Conservation (phyloP, 371 early-diverging fungal species). For the Lichtheimia ornata region DNA sequence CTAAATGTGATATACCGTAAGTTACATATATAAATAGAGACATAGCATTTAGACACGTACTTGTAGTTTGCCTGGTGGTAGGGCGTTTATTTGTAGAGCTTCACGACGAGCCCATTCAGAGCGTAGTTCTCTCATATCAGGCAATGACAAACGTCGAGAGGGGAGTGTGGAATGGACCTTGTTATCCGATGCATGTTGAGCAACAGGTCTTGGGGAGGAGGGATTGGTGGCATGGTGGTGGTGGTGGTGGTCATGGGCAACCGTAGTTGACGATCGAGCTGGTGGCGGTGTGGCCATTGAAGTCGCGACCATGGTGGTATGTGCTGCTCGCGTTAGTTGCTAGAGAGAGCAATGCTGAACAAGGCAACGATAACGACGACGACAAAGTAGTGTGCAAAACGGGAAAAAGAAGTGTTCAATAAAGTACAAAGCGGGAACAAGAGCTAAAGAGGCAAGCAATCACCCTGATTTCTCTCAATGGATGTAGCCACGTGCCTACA, state of each 20-base stretch:
- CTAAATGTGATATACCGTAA: constrained; percentile 10
- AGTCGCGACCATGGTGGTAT: background rate
- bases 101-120: constrained; percentile 31
- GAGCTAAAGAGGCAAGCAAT: background rate
- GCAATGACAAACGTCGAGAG: constrained; percentile 32
- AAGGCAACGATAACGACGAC: no score
- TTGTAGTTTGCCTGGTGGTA: constrained; percentile 34
- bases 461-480: background rate
- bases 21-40: no score
- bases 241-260: constrained; percentile 1
- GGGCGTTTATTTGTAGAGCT: constrained; percentile 13
- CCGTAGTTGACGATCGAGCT: constrained; percentile 12
- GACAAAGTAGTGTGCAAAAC: background rate
- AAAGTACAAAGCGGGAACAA: constrained; percentile 5
- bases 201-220: constrained; percentile 6
- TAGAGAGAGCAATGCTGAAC: no score
- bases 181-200: no score
- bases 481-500: background rate
- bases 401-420: background rate
- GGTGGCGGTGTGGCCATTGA: constrained; percentile 5
- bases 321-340: background rate
- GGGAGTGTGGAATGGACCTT: constrained; percentile 2
- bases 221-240: constrained; percentile 7
- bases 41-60: constrained; percentile 14
- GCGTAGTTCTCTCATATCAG: constrained; percentile 30